Conservation (phyloP, 148 eudicot species). For the Chenopodium berlandieri region DNA sequence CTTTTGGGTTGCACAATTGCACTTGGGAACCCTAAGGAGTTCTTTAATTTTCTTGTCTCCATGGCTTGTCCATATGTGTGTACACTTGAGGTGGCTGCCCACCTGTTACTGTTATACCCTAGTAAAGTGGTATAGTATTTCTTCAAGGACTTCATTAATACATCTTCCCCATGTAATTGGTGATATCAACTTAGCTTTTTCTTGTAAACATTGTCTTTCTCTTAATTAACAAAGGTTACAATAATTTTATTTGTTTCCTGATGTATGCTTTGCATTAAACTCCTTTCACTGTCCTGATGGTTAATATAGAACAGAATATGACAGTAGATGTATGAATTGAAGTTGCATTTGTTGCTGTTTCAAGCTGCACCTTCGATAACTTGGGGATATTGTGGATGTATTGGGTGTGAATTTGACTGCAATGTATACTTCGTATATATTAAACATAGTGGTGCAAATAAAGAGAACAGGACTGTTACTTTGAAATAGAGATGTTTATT, state of each 20-base stretch:
- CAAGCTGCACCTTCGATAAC: neutral
- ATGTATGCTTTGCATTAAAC: neutral
- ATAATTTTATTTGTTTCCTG: neutral
- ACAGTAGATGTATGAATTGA: neutral
- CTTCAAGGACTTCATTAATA: neutral
- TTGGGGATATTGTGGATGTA: neutral
- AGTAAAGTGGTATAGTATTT: neutral
- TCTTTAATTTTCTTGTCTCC: neutral
- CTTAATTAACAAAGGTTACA: neutral
- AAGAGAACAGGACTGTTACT: neutral
- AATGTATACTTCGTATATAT: neutral
- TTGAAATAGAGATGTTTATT: neutral
- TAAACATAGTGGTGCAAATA: neutral
- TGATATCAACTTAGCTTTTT: neutral
- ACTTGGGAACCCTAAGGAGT: neutral
- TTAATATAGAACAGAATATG: neutral
- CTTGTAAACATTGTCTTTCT: neutral
- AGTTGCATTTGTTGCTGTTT: neutral
- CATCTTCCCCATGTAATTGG: neutral
- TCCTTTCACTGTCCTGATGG: neutral
- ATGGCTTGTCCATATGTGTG: neutral
- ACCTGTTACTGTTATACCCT: neutral
- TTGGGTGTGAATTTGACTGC: neutral
- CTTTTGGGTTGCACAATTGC: neutral
- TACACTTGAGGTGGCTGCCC: neutral